Conservation (phyloP, 23 red algal species). For the Gracilariopsis chorda region DNA sequence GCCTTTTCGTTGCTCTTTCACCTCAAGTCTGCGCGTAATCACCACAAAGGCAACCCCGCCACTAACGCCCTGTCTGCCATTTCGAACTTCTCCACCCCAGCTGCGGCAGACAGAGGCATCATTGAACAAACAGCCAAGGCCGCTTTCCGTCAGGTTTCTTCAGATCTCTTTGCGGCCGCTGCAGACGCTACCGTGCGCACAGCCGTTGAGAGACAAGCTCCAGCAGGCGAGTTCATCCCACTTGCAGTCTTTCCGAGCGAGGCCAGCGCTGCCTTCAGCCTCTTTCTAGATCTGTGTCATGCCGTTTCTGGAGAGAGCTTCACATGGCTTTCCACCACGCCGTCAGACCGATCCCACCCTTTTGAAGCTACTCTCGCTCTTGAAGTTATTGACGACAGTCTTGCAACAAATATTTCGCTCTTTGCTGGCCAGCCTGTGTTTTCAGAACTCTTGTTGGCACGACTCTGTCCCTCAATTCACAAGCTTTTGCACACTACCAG, state of each 20-base stretch:
- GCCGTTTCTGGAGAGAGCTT: conserved; percentile 1
- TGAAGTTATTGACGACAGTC: conserved; percentile 61
- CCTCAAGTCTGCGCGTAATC: background rate
- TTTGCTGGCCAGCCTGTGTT: conserved; percentile 52
- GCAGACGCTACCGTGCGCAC: conserved; percentile 30
- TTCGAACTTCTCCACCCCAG: background rate
- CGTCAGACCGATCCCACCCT: background rate
- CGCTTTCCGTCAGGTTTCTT: conserved; percentile 63
- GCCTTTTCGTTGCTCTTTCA: conserved; percentile 57
- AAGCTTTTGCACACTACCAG: conserved; percentile 16
- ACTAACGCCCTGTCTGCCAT: conserved; percentile 34
- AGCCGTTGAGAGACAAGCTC: conserved; percentile 11
- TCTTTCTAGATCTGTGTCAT: conserved; percentile 53
- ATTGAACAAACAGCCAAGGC: conserved; percentile 71
- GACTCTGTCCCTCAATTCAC: conserved; percentile 67
- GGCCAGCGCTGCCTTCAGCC: conserved; percentile 18
- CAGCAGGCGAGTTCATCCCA: conserved; percentile 8
- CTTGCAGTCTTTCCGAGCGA: conserved; percentile 35
- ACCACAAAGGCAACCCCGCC: background rate
- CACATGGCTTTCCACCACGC: conserved; percentile 9
- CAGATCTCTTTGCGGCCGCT: conserved; percentile 63
- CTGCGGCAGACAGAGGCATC: background rate
- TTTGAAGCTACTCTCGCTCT: conserved; percentile 35
- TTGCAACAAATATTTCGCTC: conserved; percentile 44
- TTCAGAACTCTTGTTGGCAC: conserved; percentile 21